Evolutionary conservation across 148 eudicot species (phyloP).

Genomic region (Drosera capensis): DNA sequence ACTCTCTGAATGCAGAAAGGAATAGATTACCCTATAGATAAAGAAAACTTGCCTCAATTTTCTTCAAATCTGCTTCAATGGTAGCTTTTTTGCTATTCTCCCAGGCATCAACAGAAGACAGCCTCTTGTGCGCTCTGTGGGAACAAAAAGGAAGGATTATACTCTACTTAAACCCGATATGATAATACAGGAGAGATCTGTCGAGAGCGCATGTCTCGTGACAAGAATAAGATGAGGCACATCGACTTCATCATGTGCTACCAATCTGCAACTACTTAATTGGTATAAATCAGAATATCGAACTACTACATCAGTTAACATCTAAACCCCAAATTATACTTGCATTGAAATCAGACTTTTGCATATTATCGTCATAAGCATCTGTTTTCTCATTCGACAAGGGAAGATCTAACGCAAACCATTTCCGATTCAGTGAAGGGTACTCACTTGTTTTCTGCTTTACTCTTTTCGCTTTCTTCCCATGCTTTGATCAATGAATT

Average conservation of each 20-base stretch:
- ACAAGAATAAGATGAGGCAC: too few species aligned
- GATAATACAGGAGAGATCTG: neutral
- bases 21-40: neutral
- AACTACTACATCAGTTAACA: too few species aligned
- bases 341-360: too few species aligned
- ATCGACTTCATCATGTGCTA: too few species aligned
- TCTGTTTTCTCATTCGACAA: neutral
- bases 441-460: conserved; percentile 78
- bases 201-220: too few species aligned
- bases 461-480: conserved; percentile 89
- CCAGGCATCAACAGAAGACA: conserved; percentile 59
- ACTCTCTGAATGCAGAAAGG: neutral
- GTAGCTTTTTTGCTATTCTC: conserved; percentile 78
- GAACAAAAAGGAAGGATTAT: neutral
- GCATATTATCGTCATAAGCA: too few species aligned
- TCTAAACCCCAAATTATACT: too few species aligned
- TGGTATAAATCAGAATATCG: too few species aligned
- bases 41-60: conserved; percentile 47
- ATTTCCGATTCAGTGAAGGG: neutral
- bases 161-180: neutral
- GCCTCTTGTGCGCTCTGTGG: conserved; percentile 66
- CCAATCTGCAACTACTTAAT: too few species aligned
- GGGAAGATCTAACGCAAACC: too few species aligned
- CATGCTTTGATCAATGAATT: conserved; percentile 73
- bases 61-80: conserved; percentile 57